Evolutionary conservation across 192 early-diverging fungal genomes (phyloP).

Genomic region (Linnemannia zychae): DNA sequence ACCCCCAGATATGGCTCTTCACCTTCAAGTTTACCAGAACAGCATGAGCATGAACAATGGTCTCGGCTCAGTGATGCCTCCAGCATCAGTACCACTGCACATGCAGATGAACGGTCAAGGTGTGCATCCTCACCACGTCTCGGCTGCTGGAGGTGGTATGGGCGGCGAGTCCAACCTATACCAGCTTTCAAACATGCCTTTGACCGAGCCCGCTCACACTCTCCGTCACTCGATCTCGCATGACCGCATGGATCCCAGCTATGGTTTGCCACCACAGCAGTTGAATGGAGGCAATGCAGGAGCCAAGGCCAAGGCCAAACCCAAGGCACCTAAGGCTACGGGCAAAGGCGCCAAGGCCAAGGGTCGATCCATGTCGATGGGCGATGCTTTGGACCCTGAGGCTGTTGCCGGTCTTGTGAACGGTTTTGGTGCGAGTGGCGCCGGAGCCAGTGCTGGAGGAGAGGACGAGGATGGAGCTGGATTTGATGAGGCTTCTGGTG

Average conservation of each 20-base stretch:
- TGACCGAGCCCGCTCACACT: slow-evolving; percentile 19
- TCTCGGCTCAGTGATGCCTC: slow-evolving; percentile 30
- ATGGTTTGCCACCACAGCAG: slow-evolving; percentile 22
- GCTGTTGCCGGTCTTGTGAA: not conserved
- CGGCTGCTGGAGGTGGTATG: slow-evolving; percentile 6
- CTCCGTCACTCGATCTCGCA: slow-evolving; percentile 50
- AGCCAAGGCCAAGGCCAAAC: slow-evolving; percentile 33
- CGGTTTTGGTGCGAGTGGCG: not conserved
- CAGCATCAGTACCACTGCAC: slow-evolving; percentile 33
- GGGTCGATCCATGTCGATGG: slow-evolving; percentile 52
- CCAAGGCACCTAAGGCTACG: slow-evolving; percentile 18
- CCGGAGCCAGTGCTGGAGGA: not conserved
- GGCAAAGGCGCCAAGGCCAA: slow-evolving; percentile 22
- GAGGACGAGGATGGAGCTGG: slow-evolving; percentile 42
- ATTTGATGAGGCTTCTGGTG: slow-evolving; percentile 24
- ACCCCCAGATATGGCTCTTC: slow-evolving; percentile 53
- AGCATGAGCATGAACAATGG: slow-evolving; percentile 43
- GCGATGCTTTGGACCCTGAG: slow-evolving; percentile 37
- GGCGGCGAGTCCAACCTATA: slow-evolving; percentile 28
- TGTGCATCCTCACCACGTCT: slow-evolving; percentile 27
- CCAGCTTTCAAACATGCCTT: slow-evolving; percentile 23
- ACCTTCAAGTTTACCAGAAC: slow-evolving; percentile 47
- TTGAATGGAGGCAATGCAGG: not conserved
- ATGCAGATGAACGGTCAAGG: slow-evolving; percentile 41
- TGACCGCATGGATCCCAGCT: slow-evolving; percentile 33